Evolutionary conservation across 192 early-diverging fungal species (phyloP).

Genomic region (Endogone sp.): DNA sequence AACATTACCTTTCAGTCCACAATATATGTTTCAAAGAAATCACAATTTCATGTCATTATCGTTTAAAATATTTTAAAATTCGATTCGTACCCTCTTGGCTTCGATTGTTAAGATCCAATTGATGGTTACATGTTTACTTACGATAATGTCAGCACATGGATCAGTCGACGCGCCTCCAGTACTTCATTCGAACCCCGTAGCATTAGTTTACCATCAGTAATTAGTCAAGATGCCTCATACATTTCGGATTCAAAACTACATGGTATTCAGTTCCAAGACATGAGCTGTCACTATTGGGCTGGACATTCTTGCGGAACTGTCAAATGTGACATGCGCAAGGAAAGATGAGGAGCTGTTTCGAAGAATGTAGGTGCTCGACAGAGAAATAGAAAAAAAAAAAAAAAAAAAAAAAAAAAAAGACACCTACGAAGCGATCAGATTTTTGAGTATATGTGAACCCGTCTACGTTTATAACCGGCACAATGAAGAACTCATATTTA

Average conservation of each 20-base stretch:
- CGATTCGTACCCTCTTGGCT: constrained; percentile 8
- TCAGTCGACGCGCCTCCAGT: constrained; percentile 38
- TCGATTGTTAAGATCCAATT: constrained; percentile 10
- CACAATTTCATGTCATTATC: not conserved
- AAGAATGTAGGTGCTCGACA: constrained; percentile 28
- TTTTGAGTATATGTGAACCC: constrained; percentile 51
- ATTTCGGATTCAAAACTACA: too few relatives aligned
- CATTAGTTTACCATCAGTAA: not conserved
- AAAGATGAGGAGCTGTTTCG: constrained; percentile 21
- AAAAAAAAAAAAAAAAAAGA: not conserved
- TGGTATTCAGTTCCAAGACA: too few relatives aligned
- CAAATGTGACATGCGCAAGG: too few relatives aligned
- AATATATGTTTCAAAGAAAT: not conserved
- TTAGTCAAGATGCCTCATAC: not conserved
- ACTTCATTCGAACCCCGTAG: constrained; percentile 44
- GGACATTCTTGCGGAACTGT: too few relatives aligned
- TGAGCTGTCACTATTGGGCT: too few relatives aligned
- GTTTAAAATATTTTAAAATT: not conserved
- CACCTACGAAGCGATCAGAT: constrained; percentile 26
- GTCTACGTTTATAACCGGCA: constrained; percentile 59
- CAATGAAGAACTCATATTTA: constrained; percentile 49
- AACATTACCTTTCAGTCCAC: not conserved
- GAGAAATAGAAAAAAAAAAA: not conserved
- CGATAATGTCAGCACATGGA: constrained; percentile 45
- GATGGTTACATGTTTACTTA: too few relatives aligned